Base-by-base conservation (phyloP, 2,329 filamentous ascomycete genomes). In the Talaromyces sp. region DNA sequence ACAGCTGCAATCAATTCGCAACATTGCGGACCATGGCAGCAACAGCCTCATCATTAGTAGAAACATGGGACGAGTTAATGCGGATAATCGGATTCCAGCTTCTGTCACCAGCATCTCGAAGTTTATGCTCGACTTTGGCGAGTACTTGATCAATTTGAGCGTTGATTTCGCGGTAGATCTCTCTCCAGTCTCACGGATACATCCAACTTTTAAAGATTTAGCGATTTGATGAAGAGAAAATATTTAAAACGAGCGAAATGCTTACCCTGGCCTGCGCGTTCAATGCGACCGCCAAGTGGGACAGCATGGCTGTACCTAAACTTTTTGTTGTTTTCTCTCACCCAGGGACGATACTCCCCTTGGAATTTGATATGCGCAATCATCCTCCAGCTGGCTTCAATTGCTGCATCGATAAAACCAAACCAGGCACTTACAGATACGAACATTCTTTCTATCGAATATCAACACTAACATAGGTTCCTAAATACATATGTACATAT, bases 101-200 rank as follows among this genome's bases (percentile, higher is more conserved):
- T 24, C 39, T 2, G 84, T 2, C 84, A 1, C 87, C 86, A 0
- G 85, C 85, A 16, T 81, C 69, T 49, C 78, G 80, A 4, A 89
- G 73, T 33, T 72, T 76, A 5, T 78, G 70, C 1, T 89, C 84
- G 10, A 87, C 82, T 64, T 88, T 89, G 3, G 71, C 73, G 69
- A 89, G 89, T 0, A 85, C 84, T 62, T 81, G 78, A 59, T 83
- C 82, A 56, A 85, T 82, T 61, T 85, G 77, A 0, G 73, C 77
- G 56, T 79, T 78, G 47, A 83, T 74, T 11, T 82, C 78, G 2
- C 68, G 69, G 62, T 70, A 64, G 54, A 75, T 66, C 2, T 60
- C 2, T 60, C 45, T 14, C 39, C 39, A 41, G 13, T 14, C 14
- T 14, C 24, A 35, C 35, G 22, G 14, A 77, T 63, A 74, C 75